A percentile compares a stretch with the other conserved stretches of the same genome.
phyloP scores from a whole-genome alignment of 164 flowering plant genomes.

The Umbilicus rupestris region DNA sequence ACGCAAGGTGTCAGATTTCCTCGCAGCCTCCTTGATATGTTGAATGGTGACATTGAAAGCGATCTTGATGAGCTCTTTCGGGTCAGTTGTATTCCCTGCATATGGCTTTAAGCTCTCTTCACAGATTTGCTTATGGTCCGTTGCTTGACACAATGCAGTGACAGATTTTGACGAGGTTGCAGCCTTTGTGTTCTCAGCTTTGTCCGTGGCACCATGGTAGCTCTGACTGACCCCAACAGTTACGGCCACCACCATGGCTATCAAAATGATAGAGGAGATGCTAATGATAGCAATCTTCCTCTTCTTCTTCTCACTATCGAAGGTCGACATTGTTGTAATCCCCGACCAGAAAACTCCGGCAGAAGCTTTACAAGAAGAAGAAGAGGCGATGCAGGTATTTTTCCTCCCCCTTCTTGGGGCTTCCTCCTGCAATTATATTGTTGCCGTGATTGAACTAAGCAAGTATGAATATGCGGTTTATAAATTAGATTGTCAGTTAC shows the following conservation, averaged over 20 bases:
- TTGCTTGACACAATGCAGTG: conserved; percentile 41
- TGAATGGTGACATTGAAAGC: conserved; percentile 35
- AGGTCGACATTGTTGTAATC: conserved; percentile 4
- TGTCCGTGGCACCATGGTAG: background rate
- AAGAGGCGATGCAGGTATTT: background rate
- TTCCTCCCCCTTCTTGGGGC: background rate
- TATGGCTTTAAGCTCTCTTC: conserved; percentile 20
- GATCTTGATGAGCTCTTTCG: conserved; percentile 38
- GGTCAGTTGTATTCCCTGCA: conserved; percentile 35
- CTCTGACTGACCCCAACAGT: background rate
- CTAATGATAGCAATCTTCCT: conserved; percentile 6
- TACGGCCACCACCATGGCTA: conserved; percentile 1
- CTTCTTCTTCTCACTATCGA: conserved; percentile 7
- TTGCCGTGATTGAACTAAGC: background rate
- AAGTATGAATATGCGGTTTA: background rate
- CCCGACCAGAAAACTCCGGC: background rate
- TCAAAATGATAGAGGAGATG: conserved; percentile 3
- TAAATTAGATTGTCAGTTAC: background rate
- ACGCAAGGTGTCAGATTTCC: conserved; percentile 23
- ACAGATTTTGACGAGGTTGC: conserved; percentile 38
- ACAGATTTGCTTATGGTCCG: conserved; percentile 51
- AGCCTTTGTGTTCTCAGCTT: background rate
- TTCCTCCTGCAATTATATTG: background rate
- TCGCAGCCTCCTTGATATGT: conserved; percentile 22
- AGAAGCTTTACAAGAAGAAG: conserved; percentile 7